Base-by-base conservation (phyloP, 2,329 filamentous ascomycete species). In the Fulvia fulva region DNA sequence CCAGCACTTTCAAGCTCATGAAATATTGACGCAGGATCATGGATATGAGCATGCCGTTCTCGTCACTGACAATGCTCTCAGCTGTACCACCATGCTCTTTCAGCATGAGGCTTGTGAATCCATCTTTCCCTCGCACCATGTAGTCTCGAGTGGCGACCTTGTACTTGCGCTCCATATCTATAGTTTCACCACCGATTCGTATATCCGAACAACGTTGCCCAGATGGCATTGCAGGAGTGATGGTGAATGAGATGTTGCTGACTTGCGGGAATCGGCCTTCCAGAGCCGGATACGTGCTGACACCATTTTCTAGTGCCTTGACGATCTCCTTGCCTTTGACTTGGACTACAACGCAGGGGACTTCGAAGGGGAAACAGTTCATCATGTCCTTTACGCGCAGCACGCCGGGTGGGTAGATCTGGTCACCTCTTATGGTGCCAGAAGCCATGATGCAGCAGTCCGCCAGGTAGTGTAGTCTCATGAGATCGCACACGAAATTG, bases 21-120 rank as follows among this genome's bases (percentile, higher is more conserved):
- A 96, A 96, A 74, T 96, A 96, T 71, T 96, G 91, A 12, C 91
- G 85, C 21, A 97, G 80, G 72, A 97, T 87, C 69, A 89, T 90
- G 51, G 88, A 91, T 67, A 96, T 90, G 56, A 96, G 80, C 16
- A 95, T 86, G 3, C 91, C 92, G 65, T 89, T 92, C 71, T 97
- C 91, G 68, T 96, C 91, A 28, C 85, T 86, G 5, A 96, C 87
- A 16, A 96, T 76, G 70, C 92, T 89, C 65, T 91, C 86, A 1
- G 87, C 88, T 3, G 82, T 76, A 16, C 91, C 91, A 25, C 91
- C 91, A 72, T 90, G 87, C 2, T 86, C 83, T 64, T 88, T 76
- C 30, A 90, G 84, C n/a, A 93, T 81, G 0, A 96, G 80, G 49
- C 87, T 87, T 1, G 82, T 83, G 74, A 88, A 96, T 1, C 91